phyloP scores from a whole-genome alignment of 768 basidiomycete species.

The Butyriboletus loyo region DNA sequence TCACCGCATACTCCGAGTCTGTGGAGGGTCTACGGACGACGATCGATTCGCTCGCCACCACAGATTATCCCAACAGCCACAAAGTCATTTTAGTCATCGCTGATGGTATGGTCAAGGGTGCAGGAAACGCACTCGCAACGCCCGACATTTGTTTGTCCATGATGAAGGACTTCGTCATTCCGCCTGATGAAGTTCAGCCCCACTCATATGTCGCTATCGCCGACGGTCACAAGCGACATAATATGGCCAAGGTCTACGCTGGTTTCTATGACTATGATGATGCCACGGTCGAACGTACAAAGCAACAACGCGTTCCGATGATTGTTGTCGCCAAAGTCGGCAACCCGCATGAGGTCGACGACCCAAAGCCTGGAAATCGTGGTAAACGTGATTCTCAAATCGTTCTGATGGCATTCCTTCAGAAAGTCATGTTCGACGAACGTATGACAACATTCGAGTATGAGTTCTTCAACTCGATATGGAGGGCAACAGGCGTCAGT shows the following conservation, averaged over 20 bases:
- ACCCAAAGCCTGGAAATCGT: conserved; percentile 94
- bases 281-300: conserved; percentile 81
- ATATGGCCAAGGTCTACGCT: conserved; percentile 98
- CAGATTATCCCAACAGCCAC: conserved; percentile 98
- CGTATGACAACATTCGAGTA: conserved; percentile 99
- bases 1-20: conserved; percentile 98
- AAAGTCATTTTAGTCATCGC: conserved; percentile 94
- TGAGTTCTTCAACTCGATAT: conserved; percentile 98
- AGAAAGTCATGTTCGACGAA: conserved; percentile 99
- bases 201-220: conserved; percentile 98
- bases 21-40: conserved; percentile 95
- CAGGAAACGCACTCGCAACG: conserved; percentile 83
- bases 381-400: conserved; percentile 99
- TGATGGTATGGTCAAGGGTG: conserved; percentile 98
- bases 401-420: conserved; percentile 94
- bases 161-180: conserved; percentile 94
- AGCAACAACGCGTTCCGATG: conserved; percentile 96
- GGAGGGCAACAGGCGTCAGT: conserved; percentile 92
- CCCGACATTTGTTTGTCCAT: conserved; percentile 92
- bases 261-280: conserved; percentile 97
- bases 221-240: conserved; percentile 99
- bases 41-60: conserved; percentile 96
- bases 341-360: conserved; percentile 84
- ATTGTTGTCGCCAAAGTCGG: conserved; percentile 95
- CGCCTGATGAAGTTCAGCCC: conserved; percentile 80